Percentiles rank a stretch among this genome's conserved stretches.
These are phyloP conservation scores for Scedosporium dehoogii DNA, from an alignment of 2,329 filamentous ascomycete genomes.

Conservation along the genomic window DNA sequence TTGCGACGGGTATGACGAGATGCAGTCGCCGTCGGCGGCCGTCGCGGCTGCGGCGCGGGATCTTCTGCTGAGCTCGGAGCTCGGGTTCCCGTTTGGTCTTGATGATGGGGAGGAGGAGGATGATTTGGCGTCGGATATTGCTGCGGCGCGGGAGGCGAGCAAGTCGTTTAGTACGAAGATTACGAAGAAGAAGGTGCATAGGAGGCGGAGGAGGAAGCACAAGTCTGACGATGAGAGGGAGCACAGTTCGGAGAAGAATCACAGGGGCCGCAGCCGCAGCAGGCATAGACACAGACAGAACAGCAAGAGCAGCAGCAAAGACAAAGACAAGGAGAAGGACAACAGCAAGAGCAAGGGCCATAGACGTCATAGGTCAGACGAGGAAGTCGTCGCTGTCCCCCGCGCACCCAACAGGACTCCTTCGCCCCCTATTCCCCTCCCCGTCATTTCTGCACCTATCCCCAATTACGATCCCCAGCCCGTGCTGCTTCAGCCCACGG, in stretches of 20 bases:
- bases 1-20: neutral
- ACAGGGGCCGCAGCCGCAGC: constrained; percentile 10
- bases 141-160: constrained; percentile 22
- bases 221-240: constrained; percentile 16
- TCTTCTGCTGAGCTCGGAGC: constrained; percentile 17
- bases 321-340: constrained; percentile 13
- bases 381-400: constrained; percentile 5
- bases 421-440: constrained; percentile 18
- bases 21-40: constrained; percentile 35
- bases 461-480: constrained; percentile 37
- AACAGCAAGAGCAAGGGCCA: constrained; percentile 9
- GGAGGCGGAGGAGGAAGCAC: constrained; percentile 22
- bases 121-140: constrained; percentile 23
- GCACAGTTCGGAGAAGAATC: constrained; percentile 18
- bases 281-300: constrained; percentile 18
- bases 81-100: constrained; percentile 21
- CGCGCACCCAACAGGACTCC: constrained; percentile 9
- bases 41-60: constrained; percentile 43
- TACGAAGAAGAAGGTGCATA: constrained; percentile 32
- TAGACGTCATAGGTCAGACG: constrained; percentile 9
- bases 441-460: constrained; percentile 39
- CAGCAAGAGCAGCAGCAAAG: constrained; percentile 13
- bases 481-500: constrained; percentile 43
- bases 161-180: constrained; percentile 35
- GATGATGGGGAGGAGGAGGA: constrained; percentile 19